Conservation (phyloP, 2,329 filamentous ascomycete genomes). For the Drechslera avenae region DNA sequence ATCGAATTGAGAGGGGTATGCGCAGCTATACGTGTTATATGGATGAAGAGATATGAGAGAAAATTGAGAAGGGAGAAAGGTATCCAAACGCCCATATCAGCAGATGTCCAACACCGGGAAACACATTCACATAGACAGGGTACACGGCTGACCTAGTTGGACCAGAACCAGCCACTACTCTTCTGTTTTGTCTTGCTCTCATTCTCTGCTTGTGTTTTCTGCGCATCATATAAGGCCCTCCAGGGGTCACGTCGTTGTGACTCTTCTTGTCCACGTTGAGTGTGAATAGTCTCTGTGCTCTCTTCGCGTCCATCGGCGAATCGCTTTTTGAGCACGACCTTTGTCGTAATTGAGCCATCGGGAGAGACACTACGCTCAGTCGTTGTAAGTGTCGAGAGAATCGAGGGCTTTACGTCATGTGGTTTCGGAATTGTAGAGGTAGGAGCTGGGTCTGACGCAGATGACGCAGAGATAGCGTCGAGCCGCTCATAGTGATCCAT, state of each 20-base stretch:
- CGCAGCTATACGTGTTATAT: neutral
- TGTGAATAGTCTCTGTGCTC: conserved; percentile 60
- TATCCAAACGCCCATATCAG: neutral
- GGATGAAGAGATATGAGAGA: no score
- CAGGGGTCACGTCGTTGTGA: conserved; percentile 15
- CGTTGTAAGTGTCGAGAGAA: conserved; percentile 63
- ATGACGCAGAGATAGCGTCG: conserved; percentile 2
- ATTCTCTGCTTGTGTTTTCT: conserved; percentile 5
- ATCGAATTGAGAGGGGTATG: conserved; percentile 10
- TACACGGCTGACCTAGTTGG: conserved; percentile 5
- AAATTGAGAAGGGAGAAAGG: neutral
- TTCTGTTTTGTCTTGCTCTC: conserved; percentile 17
- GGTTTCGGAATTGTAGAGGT: conserved; percentile 19
- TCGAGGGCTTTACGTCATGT: conserved; percentile 28
- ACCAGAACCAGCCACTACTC: conserved; percentile 44
- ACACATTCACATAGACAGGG: neutral
- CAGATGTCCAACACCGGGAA: neutral
- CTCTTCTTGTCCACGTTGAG: conserved; percentile 36
- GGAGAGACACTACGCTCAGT: conserved; percentile 60
- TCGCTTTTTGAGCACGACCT: conserved; percentile 61
- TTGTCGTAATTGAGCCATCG: conserved; percentile 64
- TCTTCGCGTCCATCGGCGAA: conserved; percentile 67
- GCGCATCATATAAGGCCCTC: conserved; percentile 17
- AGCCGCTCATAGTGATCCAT: conserved; percentile 60
- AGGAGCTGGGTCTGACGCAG: conserved; percentile 1